Base-by-base conservation (phyloP, 768 basidiomycete genomes). In the Russula lepida region DNA sequence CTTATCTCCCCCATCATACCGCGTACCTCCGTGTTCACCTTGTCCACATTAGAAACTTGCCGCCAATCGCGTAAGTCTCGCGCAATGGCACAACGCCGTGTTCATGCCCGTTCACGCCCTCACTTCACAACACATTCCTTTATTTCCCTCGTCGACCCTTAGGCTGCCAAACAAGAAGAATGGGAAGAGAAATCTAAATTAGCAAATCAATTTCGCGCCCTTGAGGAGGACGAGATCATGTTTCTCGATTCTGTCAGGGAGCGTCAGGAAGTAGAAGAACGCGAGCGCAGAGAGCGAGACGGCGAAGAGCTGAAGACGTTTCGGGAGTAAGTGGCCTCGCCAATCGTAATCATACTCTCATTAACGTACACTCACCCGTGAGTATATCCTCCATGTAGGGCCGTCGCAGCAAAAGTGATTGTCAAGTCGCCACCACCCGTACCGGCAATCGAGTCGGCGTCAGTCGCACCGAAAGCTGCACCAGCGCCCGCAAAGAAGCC, bases 151-250 rank as follows among this genome's bases (percentile, higher is more conserved):
- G 23, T 33, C n/a, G 6, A 25, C 44, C 33, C 64, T 64, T 68
- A 91, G 89, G 83, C 85, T 68, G 89, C 89, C 65, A 92, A 92
- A 72, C 89, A 93, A 74, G 91, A 93, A 72, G 89, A 93, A 82
- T 93, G 89, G 88, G 91, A 93, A 70, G 88, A 91, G 71, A 88
- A 88, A 71, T 89, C 84, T 62, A 92, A 91, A 71, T 81, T 93
- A 74, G 79, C 89, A 56, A 92, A 92, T 69, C 91, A 93, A 69
- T 93, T 92, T 68, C 86, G 91, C 58, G 88, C 91, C 4, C 75
- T 93, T 39, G 91, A 93, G 69, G 91, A 92, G 71, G 91, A 93
- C 73, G 91, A 93, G 69, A 86, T 93, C 64, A 84, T 88, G 78
- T 93, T 93, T 69, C 80, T 93, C 32, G 91, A 92, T 69, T 88